Conservation (phyloP, 2,329 filamentous ascomycete genomes). For the Zasmidium angulare region DNA sequence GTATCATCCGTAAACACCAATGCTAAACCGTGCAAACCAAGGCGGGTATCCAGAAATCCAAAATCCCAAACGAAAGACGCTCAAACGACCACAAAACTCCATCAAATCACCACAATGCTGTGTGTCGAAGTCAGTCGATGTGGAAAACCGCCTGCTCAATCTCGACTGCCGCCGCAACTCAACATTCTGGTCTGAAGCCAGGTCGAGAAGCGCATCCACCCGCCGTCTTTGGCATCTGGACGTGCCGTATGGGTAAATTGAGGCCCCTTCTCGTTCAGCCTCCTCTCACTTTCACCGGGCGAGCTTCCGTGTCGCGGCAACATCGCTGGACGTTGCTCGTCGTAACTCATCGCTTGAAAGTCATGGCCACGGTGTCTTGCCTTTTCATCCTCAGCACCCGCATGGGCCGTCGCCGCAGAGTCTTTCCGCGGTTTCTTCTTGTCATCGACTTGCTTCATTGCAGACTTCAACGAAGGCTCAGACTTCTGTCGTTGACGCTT, state of each 20-base stretch:
- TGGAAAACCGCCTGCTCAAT: not conserved
- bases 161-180: conserved; percentile 41
- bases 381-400: conserved; percentile 21
- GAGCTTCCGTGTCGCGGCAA: conserved; percentile 26
- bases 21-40: conserved; percentile 1
- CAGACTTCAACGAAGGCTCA: conserved; percentile 33
- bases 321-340: conserved; percentile 25
- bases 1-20: not conserved
- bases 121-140: not conserved
- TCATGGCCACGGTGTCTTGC: conserved; percentile 6
- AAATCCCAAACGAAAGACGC: conserved; percentile 1
- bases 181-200: conserved; percentile 58
- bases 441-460: conserved; percentile 32
- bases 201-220: conserved; percentile 57
- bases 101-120: not conserved
- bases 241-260: conserved; percentile 1
- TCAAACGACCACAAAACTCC: not conserved
- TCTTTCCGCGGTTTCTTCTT: conserved; percentile 19
- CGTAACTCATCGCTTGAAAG: conserved; percentile 25
- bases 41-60: conserved; percentile 10
- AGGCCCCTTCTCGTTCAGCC: conserved; percentile 10
- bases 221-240: conserved; percentile 15
- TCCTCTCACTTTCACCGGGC: conserved; percentile 28
- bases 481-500: conserved; percentile 45
- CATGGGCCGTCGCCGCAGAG: conserved; percentile 15